These are phyloP conservation scores for Lippia alba DNA, from an alignment of 305 asterid genomes.

Conservation along the genomic window DNA sequence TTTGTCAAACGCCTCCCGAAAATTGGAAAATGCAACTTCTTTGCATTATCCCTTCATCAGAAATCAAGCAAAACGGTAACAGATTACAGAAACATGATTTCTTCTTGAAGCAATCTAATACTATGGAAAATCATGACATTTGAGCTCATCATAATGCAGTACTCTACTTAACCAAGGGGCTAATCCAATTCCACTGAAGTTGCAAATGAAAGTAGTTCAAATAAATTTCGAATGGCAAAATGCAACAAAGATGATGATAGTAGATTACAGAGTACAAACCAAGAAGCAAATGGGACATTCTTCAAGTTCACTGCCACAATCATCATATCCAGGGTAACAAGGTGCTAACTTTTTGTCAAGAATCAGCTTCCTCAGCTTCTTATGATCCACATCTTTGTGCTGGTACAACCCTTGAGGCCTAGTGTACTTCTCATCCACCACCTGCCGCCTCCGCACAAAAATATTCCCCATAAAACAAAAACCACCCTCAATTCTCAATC, in stretches of 20 bases:
- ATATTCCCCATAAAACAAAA: conserved; percentile 81
- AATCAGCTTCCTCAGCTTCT: conserved; percentile 95
- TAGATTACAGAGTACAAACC: conserved; percentile 57
- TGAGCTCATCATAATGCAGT: conserved; percentile 3
- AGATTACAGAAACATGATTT: conserved; percentile 3
- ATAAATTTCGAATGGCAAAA: not conserved
- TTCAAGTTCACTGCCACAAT: conserved; percentile 75
- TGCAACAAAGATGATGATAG: not conserved
- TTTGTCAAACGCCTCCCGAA: conserved; percentile 22
- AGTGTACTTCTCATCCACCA: conserved; percentile 98
- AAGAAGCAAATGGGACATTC: conserved; percentile 99
- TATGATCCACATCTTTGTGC: conserved; percentile 93
- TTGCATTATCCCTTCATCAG: conserved; percentile 8
- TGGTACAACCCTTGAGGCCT: conserved; percentile 99
- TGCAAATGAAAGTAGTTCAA: conserved; percentile 11
- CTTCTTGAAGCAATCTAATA: conserved; percentile 9
- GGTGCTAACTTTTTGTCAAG: conserved; percentile 94
- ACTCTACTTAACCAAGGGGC: not conserved
- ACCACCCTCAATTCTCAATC: conserved; percentile 19
- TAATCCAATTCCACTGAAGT: not conserved
- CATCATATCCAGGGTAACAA: conserved; percentile 97
- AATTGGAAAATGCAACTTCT: conserved; percentile 10
- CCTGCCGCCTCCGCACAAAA: conserved; percentile 91
- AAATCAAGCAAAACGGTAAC: not conserved
- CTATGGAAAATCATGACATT: not conserved